These are phyloP conservation scores for Magnaporthiopsis rhizophila DNA, from an alignment of 2,329 filamentous ascomycete species.

Conservation along the genomic window DNA sequence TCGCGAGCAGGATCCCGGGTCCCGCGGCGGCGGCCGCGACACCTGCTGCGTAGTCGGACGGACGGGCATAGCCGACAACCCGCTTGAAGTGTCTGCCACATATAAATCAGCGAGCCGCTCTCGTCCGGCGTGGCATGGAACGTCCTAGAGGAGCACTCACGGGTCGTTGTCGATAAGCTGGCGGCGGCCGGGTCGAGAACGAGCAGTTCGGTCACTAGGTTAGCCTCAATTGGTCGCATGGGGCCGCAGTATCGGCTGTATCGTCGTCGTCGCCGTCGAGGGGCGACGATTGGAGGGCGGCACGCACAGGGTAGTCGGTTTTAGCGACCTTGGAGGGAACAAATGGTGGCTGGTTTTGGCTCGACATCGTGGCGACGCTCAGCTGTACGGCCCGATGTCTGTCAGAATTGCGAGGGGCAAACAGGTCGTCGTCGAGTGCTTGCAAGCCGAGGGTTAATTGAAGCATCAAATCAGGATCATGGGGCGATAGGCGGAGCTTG, in stretches of 20 bases:
- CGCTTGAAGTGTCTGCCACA: conserved; percentile 72
- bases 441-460: not conserved
- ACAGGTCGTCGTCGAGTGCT: not conserved
- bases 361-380: conserved; percentile 28
- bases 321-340: conserved; percentile 71
- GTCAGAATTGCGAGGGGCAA: conserved; percentile 6
- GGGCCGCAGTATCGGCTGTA: not conserved
- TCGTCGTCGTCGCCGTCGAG: not conserved
- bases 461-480: not conserved
- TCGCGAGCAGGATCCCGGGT: conserved; percentile 65
- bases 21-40: conserved; percentile 60
- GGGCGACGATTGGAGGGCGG: conserved; percentile 14
- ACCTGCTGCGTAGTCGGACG: conserved; percentile 73
- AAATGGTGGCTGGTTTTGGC: conserved; percentile 33
- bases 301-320: conserved; percentile 79
- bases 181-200: conserved; percentile 8
- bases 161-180: conserved; percentile 99
- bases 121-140: too few species aligned
- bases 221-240: not conserved
- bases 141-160: conserved; percentile 41
- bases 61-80: conserved; percentile 78
- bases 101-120: not conserved
- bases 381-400: not conserved
- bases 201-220: conserved; percentile 6
- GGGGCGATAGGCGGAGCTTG: not conserved